phyloP scores from a whole-genome alignment of 768 basidiomycete genomes.

The Clavulina sp. region DNA sequence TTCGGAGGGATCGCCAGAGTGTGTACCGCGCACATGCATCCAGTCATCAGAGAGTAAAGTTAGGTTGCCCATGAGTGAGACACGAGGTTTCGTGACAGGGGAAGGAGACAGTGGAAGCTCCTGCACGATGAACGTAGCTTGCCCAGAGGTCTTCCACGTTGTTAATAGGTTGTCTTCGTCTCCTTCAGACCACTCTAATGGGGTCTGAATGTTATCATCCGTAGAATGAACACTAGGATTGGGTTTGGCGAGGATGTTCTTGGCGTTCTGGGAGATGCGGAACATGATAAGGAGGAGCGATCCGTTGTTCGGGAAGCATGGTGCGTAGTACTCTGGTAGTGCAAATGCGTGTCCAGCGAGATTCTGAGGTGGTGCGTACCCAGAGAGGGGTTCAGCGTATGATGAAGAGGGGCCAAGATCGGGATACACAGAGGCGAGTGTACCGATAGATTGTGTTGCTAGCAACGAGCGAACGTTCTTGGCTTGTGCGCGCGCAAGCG shows the following conservation, averaged over 20 bases:
- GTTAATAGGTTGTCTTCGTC: too few species aligned
- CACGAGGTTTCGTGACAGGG: constrained; percentile 29
- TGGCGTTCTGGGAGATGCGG: constrained; percentile 36
- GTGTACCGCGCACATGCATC: too few species aligned
- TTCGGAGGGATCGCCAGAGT: too few species aligned
- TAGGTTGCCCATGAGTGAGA: constrained; percentile 33
- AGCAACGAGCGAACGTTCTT: constrained; percentile 27
- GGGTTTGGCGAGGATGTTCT: constrained; percentile 28
- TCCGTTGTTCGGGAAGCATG: constrained; percentile 26
- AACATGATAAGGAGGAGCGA: constrained; percentile 36
- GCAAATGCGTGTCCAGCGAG: constrained; percentile 29
- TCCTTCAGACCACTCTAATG: too few species aligned
- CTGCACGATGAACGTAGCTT: constrained; percentile 30
- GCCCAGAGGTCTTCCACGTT: too few species aligned
- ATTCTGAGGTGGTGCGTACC: constrained; percentile 16
- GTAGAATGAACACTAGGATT: too few species aligned
- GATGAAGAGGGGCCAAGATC: constrained; percentile 23
- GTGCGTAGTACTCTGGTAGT: constrained; percentile 38
- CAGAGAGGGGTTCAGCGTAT: too few species aligned
- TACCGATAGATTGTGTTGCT: constrained; percentile 25
- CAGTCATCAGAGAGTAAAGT: constrained; percentile 24
- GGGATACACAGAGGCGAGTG: constrained; percentile 34
- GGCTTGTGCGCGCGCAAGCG: constrained; percentile 18
- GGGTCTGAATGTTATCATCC: too few species aligned
- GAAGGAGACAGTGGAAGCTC: constrained; percentile 20